These are phyloP conservation scores for Aspergillus affinis DNA, from an alignment of 495 filamentous ascomycete species.

Conservation along the genomic window DNA sequence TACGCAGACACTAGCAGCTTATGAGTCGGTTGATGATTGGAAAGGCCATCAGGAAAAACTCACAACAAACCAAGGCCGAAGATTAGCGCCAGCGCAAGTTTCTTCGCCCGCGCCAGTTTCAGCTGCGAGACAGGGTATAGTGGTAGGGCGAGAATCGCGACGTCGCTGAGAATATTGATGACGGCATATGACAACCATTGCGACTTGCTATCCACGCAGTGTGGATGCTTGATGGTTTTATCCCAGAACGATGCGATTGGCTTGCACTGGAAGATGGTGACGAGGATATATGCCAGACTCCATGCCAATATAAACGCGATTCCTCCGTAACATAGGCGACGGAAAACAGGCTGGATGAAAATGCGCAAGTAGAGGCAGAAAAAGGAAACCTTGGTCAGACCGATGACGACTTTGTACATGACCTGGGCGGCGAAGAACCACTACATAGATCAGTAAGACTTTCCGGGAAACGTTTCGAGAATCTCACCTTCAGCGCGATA, in stretches of 20 bases:
- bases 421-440: slow-evolving; percentile 21
- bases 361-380: slow-evolving; percentile 25
- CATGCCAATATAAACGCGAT: slow-evolving; percentile 21
- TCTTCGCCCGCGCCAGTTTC: slow-evolving; percentile 33
- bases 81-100: slow-evolving; percentile 30
- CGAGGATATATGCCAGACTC: slow-evolving; percentile 20
- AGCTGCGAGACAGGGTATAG: slow-evolving; percentile 34
- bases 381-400: slow-evolving; percentile 20
- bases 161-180: slow-evolving; percentile 37
- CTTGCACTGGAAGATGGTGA: slow-evolving; percentile 28
- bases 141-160: slow-evolving; percentile 39
- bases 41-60: slow-evolving; percentile 14
- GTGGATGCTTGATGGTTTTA: slow-evolving; percentile 14
- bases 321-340: slow-evolving; percentile 17
- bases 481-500: slow-evolving; percentile 11
- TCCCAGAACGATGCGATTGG: slow-evolving; percentile 32
- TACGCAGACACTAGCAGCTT: slow-evolving; percentile 11
- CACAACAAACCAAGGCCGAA: slow-evolving; percentile 41
- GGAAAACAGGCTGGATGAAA: slow-evolving; percentile 22
- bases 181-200: slow-evolving; percentile 19
- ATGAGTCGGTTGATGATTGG: neutral
- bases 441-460: slow-evolving; percentile 1
- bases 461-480: neutral
- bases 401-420: slow-evolving; percentile 20
- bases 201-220: slow-evolving; percentile 15